Evolutionary conservation across 257 asterid genomes (phyloP), one percentile per base, ranked within the genome.

Genomic region (Anisodus tanguticus): DNA sequence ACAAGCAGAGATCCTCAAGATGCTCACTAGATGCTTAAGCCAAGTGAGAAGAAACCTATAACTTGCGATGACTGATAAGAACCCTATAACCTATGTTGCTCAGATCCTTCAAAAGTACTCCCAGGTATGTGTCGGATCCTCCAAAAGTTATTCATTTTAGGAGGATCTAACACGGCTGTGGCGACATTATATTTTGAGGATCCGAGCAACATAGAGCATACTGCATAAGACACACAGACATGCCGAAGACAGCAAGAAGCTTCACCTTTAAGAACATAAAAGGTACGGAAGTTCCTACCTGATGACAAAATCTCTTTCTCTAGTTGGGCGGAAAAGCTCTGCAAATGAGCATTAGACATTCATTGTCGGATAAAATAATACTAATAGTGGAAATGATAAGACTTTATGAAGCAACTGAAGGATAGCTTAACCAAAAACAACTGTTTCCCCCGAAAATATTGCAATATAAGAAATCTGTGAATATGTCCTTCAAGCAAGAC

Each of bases 281-380:
- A 49, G 49, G 74, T 53, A 43, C 47, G 53, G 85, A 81, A 72
- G 43, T 86, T 86, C 68, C 87, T 92, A 95, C 98, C 98, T 85
- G 98, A 95, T 74, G 92, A 90, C 91, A 95, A 92, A 86, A 92
- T 92, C 77, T 95, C 98, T 84, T 89, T 95, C 89, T 95, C 98
- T 84, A 93, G 93, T 91, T 95, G 97, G 84, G 93, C 98, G 72
- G 97, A 91, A 90, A 93, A 95, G 85, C 87, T 92, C 98, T 95
- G 94, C 53, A 91, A 85, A 31, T 62, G 85, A 80, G 70, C 26
- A 54, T 83, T 72, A 85, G 59, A 76, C 31, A 78, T 78, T 58
- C 57, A 77, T 83, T 82, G 82, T 84, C 79, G 76, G 81, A 76
- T 76, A 76, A 51, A 76, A 26, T 11, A 49, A 39, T 51, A 31